These are phyloP conservation scores for Pichia sp. DNA, from an alignment of 1,139 yeast genomes.

Conservation along the genomic window DNA sequence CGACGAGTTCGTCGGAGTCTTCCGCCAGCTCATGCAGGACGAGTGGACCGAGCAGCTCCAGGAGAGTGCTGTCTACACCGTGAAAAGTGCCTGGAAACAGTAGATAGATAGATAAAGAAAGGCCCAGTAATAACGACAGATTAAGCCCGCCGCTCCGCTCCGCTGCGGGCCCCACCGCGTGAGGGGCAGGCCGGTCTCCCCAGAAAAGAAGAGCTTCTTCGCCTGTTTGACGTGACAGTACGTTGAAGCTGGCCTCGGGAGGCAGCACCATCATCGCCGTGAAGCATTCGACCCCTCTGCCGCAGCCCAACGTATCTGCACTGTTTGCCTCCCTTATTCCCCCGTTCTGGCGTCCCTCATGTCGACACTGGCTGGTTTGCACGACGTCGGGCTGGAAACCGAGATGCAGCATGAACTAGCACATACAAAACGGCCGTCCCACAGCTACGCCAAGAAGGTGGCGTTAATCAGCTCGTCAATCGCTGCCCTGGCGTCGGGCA, in stretches of 20 bases:
- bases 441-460: conserved; percentile 16
- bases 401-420: background rate
- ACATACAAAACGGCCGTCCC: background rate
- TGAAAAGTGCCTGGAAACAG: conserved; percentile 21
- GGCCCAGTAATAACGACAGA: background rate
- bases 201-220: too few relatives aligned
- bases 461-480: conserved; percentile 32
- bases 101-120: background rate
- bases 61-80: conserved; percentile 25
- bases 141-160: background rate
- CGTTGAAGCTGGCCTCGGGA: too few relatives aligned
- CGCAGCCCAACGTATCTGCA: background rate
- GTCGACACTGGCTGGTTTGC: background rate
- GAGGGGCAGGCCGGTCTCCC: background rate
- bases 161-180: background rate
- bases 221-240: too few relatives aligned
- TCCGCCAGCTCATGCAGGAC: conserved; percentile 31
- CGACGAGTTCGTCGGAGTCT: conserved; percentile 31
- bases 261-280: too few relatives aligned
- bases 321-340: background rate
- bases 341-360: background rate
- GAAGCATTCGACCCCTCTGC: too few relatives aligned
- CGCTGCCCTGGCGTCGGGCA: conserved; percentile 55
- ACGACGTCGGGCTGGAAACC: background rate
- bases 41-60: conserved; percentile 29